Evolutionary conservation across 1,139 yeast genomes (phyloP).

Genomic region (Chernovozyma aurita): DNA sequence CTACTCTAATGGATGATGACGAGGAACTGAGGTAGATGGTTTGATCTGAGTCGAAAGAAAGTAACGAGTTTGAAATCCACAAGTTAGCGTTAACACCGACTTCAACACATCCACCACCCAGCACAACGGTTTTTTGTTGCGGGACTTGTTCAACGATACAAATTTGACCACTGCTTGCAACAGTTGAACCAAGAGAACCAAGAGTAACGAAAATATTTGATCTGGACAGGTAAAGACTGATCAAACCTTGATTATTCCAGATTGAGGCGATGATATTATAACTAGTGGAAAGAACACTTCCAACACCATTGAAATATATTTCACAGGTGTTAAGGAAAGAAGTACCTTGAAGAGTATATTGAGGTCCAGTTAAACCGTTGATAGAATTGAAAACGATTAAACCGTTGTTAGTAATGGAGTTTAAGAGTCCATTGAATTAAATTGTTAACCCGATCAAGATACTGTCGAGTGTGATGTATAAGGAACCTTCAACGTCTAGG

Average conservation of each 20-base stretch:
- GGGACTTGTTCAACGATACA: constrained; percentile 23
- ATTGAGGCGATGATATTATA: constrained; percentile 14
- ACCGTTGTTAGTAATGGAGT: constrained; percentile 20
- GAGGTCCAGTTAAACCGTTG: constrained; percentile 15
- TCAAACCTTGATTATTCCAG: constrained; percentile 18
- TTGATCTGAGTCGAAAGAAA: constrained; percentile 16
- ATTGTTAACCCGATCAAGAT: constrained; percentile 9
- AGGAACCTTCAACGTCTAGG: constrained; percentile 20
- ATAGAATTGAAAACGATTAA: constrained; percentile 19
- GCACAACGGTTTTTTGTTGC: constrained; percentile 20
- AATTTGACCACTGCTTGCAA: constrained; percentile 27
- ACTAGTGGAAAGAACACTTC: constrained; percentile 16
- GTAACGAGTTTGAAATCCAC: constrained; percentile 16
- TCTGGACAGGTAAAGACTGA: constrained; percentile 12
- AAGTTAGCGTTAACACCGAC: constrained; percentile 19
- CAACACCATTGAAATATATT: constrained; percentile 24
- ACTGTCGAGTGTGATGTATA: constrained; percentile 16
- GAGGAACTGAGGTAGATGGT: constrained; percentile 18
- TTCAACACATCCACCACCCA: constrained; percentile 27
- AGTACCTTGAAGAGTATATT: constrained; percentile 16
- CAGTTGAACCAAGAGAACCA: constrained; percentile 13
- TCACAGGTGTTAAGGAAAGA: constrained; percentile 25
- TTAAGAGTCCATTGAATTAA: constrained; percentile 7
- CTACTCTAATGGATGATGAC: constrained; percentile 17
- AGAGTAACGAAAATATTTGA: too few species aligned